Evolutionary conservation across 192 early-diverging fungal genomes (phyloP).

Genomic region (Coemansia javaensis): DNA sequence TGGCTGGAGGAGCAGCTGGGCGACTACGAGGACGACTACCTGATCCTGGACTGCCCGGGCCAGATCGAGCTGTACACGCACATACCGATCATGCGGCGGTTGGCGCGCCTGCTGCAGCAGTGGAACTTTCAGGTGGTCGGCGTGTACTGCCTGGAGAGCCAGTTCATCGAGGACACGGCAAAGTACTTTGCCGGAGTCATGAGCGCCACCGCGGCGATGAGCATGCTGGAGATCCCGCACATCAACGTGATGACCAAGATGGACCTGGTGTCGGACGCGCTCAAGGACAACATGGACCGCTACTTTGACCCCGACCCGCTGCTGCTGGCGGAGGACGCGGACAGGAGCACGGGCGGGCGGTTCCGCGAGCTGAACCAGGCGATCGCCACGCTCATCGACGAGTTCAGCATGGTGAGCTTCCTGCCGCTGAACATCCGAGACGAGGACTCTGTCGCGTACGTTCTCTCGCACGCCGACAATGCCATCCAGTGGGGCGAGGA

Average conservation of each 20-base stretch:
- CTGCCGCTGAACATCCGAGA: conserved; percentile 90
- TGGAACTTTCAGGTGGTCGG: conserved; percentile 84
- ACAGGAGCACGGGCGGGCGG: conserved; percentile 61
- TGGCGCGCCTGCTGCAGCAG: conserved; percentile 65
- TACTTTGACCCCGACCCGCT: conserved; percentile 90
- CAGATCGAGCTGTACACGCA: conserved; percentile 99
- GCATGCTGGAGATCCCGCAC: conserved; percentile 96
- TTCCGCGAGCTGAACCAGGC: conserved; percentile 87
- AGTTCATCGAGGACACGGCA: conserved; percentile 92
- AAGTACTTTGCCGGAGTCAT: conserved; percentile 97
- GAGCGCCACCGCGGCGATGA: conserved; percentile 93
- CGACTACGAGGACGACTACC: conserved; percentile 90
- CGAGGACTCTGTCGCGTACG: conserved; percentile 84
- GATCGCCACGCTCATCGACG: conserved; percentile 87
- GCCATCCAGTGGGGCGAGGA: conserved; percentile 98
- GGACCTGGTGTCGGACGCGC: conserved; percentile 73
- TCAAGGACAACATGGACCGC: conserved; percentile 62
- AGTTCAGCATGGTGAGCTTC: conserved; percentile 96
- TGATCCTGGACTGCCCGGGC: conserved; percentile 95
- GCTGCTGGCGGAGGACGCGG: conserved; percentile 79
- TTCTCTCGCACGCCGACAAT: conserved; percentile 88
- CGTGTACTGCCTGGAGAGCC: conserved; percentile 88
- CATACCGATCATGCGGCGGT: conserved; percentile 85
- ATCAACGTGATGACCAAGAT: conserved; percentile 98
- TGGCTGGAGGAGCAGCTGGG: conserved; percentile 95